Evolutionary conservation across 805 yeast genomes (phyloP).

Genomic region (Lipomyces sp.): DNA sequence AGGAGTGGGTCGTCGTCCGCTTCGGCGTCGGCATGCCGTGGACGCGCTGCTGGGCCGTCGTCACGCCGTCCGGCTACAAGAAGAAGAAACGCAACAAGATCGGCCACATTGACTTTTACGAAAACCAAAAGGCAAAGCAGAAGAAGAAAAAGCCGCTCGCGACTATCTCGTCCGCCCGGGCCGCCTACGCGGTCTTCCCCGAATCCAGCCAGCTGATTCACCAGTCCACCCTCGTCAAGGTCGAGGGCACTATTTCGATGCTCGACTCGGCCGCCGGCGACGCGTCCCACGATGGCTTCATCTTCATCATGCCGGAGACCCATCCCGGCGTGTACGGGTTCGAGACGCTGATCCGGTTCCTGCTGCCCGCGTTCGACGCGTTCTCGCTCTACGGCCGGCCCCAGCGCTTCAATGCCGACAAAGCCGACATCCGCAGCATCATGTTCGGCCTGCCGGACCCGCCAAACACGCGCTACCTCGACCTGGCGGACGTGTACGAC

Average conservation of each 20-base stretch:
- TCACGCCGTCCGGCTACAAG: conserved; percentile 54
- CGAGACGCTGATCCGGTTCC: conserved; percentile 78
- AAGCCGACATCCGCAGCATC: conserved; percentile 59
- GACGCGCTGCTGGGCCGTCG: conserved; percentile 89
- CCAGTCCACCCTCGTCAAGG: conserved; percentile 79
- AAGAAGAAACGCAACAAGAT: conserved; percentile 43
- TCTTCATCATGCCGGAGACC: conserved; percentile 78
- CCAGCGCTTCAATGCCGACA: conserved; percentile 67
- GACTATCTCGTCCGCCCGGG: conserved; percentile 60
- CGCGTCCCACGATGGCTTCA: conserved; percentile 53
- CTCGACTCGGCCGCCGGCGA: conserved; percentile 30
- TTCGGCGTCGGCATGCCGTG: conserved; percentile 98
- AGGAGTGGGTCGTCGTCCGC: conserved; percentile 91
- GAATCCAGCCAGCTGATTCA: conserved; percentile 77
- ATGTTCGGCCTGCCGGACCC: conserved; percentile 80
- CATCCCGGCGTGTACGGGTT: conserved; percentile 81
- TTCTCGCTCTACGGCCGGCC: conserved; percentile 84
- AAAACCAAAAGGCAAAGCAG: conserved; percentile 69
- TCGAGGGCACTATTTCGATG: conserved; percentile 60
- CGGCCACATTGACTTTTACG: conserved; percentile 78
- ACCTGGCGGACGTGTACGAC: conserved; percentile 50
- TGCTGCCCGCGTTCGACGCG: conserved; percentile 71
- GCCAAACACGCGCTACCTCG: conserved; percentile 71
- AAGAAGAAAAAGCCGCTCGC: conserved; percentile 71
- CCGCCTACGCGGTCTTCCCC: conserved; percentile 90